Evolutionary conservation across 2,329 filamentous ascomycete genomes (phyloP), one percentile per base, ranked within the genome.

Genomic region (Teratosphaeria gauchensis): DNA sequence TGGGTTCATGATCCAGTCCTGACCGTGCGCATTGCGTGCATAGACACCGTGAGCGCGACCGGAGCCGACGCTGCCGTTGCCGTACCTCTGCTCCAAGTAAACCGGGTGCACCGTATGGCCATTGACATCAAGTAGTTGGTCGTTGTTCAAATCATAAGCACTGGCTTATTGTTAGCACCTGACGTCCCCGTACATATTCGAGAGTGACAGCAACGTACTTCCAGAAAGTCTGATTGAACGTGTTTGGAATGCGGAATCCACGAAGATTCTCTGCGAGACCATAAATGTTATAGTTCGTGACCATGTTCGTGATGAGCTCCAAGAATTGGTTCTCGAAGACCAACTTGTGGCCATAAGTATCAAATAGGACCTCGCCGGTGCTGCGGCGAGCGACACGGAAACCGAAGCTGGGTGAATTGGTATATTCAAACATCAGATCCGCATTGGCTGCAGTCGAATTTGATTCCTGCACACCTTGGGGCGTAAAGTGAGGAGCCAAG

Each of bases 271-370:
- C 52, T 35, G 42, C 89, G 1, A 92, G 78, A 0, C 89, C 89
- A 68, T 92, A 94, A 4, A 94, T 75, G 65, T 87, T 83, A 0
- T 88, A 86, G 56, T 84, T 76, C 0, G 82, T 72, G 0, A 89
- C 88, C 9, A 94, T 77, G 61, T 78, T 82, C 1, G 89, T 92
- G 52, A 86, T 81, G 59, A 92, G 77, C 24, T 85, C 83, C 30
- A 92, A 73, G 66, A 90, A 92, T 71, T 92, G 88, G 12, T 84
- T 84, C 73, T 92, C 85, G 65, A 91, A 94, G 51, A 94, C 77
- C 14, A 92, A 75, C 7, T 79, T 77, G 4, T 82, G 80, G 1
- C 80, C 84, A 0, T 84, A 83, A 0, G 87, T 89, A 66, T 92
- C 85, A 69, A 90, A 89, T 9, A 90, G 72, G 3, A 83, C 77